phyloP scores from a whole-genome alignment of 163 green algal species.

The Prototheca cutis region DNA sequence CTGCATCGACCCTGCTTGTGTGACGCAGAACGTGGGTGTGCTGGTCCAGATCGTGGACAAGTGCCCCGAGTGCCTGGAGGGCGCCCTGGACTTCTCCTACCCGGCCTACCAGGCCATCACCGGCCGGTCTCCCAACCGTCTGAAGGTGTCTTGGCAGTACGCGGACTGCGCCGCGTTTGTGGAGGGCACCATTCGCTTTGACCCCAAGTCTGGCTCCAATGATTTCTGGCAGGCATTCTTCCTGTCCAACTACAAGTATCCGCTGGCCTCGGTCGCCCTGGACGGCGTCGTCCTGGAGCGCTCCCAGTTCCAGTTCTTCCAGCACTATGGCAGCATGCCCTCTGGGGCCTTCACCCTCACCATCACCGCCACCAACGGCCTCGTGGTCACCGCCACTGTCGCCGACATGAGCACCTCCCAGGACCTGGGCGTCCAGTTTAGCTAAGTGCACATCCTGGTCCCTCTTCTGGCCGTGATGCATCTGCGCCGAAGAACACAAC shows the following conservation, averaged over 20 bases:
- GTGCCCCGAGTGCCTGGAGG: conserved; percentile 26
- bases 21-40: conserved; percentile 5
- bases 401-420: conserved; percentile 2
- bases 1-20: conserved; percentile 22
- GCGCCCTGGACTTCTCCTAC: conserved; percentile 25
- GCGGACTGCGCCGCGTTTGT: conserved; percentile 8
- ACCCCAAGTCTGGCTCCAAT: conserved; percentile 25
- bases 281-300: conserved; percentile 6
- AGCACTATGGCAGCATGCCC: conserved; percentile 7
- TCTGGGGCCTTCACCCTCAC: conserved; percentile 14
- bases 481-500: too few species aligned
- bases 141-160: conserved; percentile 23
- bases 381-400: neutral
- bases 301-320: conserved; percentile 36
- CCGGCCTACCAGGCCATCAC: conserved; percentile 21
- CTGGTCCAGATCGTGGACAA: conserved; percentile 18
- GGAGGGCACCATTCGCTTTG: conserved; percentile 11
- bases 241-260: conserved; percentile 16
- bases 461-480: neutral
- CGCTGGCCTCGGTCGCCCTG: conserved; percentile 1
- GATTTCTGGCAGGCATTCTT: conserved; percentile 23
- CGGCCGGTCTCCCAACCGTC: conserved; percentile 21
- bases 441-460: too few species aligned
- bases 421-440: conserved; percentile 8
- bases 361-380: conserved; percentile 8